Conservation (phyloP, 2,329 filamentous ascomycete genomes). For the Truncatella angustata region DNA sequence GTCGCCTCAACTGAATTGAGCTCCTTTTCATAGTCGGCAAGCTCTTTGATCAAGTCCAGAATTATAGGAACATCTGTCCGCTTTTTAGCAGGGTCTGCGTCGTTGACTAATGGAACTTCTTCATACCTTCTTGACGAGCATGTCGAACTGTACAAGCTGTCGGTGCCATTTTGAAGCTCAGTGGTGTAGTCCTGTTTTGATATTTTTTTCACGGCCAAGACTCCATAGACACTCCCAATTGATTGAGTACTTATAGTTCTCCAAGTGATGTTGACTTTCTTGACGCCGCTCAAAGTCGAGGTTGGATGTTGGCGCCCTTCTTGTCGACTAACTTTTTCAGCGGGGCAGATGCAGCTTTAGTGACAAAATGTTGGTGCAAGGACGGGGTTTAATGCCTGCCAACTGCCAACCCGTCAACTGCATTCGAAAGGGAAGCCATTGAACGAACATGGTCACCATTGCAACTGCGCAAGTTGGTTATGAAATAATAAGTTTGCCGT, state of each 20-base stretch:
- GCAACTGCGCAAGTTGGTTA: no score
- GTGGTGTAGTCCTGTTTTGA: neutral
- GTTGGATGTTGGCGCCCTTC: no score
- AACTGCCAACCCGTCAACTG: no score
- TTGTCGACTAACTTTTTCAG: conserved; percentile 5
- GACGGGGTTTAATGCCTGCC: neutral
- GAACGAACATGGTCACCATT: no score
- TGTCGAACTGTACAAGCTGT: conserved; percentile 46
- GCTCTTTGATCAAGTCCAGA: conserved; percentile 75
- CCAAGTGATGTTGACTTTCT: no score
- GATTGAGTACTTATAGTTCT: no score
- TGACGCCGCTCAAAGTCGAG: no score
- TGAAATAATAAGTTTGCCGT: conserved; percentile 24
- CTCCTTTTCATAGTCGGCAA: conserved; percentile 86
- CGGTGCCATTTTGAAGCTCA: conserved; percentile 27
- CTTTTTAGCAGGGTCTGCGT: neutral
- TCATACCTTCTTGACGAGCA: conserved; percentile 57
- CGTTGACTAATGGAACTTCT: neutral
- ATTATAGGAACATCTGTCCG: conserved; percentile 75
- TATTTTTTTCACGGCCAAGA: no score
- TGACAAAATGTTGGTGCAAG: neutral
- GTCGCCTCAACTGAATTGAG: conserved; percentile 75
- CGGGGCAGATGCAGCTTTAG: no score
- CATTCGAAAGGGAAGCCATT: no score
- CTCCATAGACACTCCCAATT: neutral